Evolutionary conservation across 2,329 filamentous ascomycete genomes (phyloP).

Genomic region (Alternaria sp.): DNA sequence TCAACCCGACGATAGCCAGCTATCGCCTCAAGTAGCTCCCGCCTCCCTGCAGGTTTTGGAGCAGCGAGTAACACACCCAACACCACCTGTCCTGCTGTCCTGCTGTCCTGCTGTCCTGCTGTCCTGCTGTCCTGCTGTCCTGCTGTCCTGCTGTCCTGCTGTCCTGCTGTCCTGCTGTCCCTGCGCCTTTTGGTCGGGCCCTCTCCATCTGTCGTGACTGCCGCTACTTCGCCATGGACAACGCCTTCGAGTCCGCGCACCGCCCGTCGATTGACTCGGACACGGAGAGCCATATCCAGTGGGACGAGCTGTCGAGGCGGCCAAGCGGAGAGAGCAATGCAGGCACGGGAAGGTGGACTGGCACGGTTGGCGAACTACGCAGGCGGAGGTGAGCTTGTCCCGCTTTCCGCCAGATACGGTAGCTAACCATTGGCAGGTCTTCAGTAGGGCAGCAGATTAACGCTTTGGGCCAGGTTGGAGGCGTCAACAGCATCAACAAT

Average conservation of each 20-base stretch:
- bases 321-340: slow-evolving; percentile 44
- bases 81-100: slow-evolving; percentile 13
- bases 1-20: slow-evolving; percentile 42
- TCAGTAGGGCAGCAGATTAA: slow-evolving; percentile 61
- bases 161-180: slow-evolving; percentile 11
- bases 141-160: no score
- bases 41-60: slow-evolving; percentile 38
- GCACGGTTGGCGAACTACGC: slow-evolving; percentile 43
- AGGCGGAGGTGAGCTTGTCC: slow-evolving; percentile 46
- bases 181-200: slow-evolving; percentile 16
- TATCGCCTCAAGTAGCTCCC: slow-evolving; percentile 44
- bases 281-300: slow-evolving; percentile 49
- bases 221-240: slow-evolving; percentile 45
- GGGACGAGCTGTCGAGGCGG: slow-evolving; percentile 47
- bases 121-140: no score
- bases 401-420: not conserved
- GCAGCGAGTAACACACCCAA: slow-evolving; percentile 32
- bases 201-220: slow-evolving; percentile 7
- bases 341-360: slow-evolving; percentile 36
- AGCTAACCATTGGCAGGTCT: slow-evolving; percentile 47
- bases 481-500: slow-evolving; percentile 91
- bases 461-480: slow-evolving; percentile 74
- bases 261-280: slow-evolving; percentile 54
- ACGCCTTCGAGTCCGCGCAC: slow-evolving; percentile 56
- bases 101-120: no score